Base-by-base conservation (phyloP, 345 rosid genomes). In the Euclidium syriacum region DNA sequence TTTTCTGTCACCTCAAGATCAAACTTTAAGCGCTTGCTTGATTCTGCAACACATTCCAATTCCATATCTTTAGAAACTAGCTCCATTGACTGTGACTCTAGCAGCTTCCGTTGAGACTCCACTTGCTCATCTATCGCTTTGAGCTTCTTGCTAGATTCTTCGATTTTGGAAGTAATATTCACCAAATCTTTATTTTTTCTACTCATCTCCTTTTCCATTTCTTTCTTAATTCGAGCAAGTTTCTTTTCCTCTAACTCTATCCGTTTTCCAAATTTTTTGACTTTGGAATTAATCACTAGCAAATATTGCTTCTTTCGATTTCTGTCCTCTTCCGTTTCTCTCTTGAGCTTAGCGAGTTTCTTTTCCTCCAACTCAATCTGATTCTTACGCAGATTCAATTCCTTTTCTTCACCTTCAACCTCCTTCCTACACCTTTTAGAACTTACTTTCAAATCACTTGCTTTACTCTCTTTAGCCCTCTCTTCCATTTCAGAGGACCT, bases 401-500 rank as follows among this genome's bases (percentile, higher is more conserved):
- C 62, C 7, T 56, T 24, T 39, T 18, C 15, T 39, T 39, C 39
- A 17, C 10, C 62, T 38, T 56, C 47, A 39, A 38, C 23, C 4
- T 53, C 58, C 7, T 56, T 56, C 34, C n/a, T 6, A 10, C 6
- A 46, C 15, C 11, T 12, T 2, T 32, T 12, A 32, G 35, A 10
- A 7, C 10, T 32, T 2, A 7, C 4, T 29, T 29, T 25, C 20
- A 62, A 18, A 27, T 12, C 10, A 36, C 27, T 62, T 39, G 36
- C 47, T 26, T 25, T 38, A 7, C 36, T 36, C 38, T 36, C 58
- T 62, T 48, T 62, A 25, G 38, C 20, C 23, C 3, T 49, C 12
- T 17, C 48, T 48, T 48, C 38, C 56, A 62, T 17, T 51, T 63
- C 50, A 39, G 23, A 63, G 12, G 51, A 51, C 32, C 50, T 64